Conservation (phyloP, 371 early-diverging fungal species). For the Coemansia sp. region DNA sequence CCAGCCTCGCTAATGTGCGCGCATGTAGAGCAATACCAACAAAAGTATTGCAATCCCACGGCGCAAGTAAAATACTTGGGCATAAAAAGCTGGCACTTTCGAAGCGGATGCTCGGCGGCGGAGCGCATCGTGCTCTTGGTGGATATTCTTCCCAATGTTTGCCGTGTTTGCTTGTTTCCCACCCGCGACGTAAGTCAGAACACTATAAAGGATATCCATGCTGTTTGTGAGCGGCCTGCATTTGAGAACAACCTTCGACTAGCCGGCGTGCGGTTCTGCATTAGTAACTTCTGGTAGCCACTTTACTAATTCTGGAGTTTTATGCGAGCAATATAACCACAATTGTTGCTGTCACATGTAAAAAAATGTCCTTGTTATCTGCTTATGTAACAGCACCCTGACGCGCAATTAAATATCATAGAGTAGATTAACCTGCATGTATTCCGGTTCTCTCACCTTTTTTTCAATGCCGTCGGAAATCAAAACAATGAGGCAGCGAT, state of each 20-base stretch:
- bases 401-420: no score
- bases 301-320: neutral
- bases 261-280: neutral
- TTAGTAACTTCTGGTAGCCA: neutral
- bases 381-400: no score
- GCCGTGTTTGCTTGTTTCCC: neutral
- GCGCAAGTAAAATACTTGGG: neutral
- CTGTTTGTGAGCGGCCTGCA: neutral
- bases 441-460: no score
- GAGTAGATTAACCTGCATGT: no score
- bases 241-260: neutral
- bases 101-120: neutral
- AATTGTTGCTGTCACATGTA: no score
- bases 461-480: no score
- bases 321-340: no score
- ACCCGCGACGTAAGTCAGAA: no score
- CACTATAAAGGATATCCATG: neutral
- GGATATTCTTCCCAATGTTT: neutral
- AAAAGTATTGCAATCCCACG: neutral
- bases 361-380: no score
- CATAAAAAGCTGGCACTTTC: neutral
- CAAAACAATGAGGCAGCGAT: no score
- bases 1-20: neutral
- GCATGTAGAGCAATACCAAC: neutral
- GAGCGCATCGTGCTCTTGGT: slow-evolving; percentile 1